Base-by-base conservation (phyloP, 176 grass and related monocot species). In the Oryza australiensis region DNA sequence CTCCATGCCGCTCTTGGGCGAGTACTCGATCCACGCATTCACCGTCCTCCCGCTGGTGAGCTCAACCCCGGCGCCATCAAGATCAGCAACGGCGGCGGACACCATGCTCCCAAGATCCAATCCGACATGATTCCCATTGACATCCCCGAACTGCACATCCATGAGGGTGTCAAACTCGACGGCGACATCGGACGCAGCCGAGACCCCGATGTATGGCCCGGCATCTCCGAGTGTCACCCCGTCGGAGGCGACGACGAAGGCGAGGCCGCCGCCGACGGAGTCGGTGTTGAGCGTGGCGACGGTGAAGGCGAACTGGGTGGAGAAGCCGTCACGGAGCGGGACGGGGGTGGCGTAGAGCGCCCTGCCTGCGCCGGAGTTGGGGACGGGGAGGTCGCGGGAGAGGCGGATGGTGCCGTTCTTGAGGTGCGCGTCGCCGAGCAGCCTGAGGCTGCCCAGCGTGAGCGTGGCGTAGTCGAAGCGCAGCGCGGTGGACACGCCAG, bases 131-230 rank as follows among this genome's bases (percentile, higher is more conserved):
- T 99, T 99, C 3, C 76, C 89, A 62, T 87, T 99, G 10, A 90
- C 40, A 77, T 99, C 96, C 18, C 81, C 89, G 57, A 99, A 99
- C 84, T 93, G 87, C 0, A 76, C 68, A 65, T 99, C 96, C 96
- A 94, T 85, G 49, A 86, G 76, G 4, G 96, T 99, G 37, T 99
- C 96, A 30, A 99, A 99, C 86, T 99, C 96, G 49, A 99, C 93
- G 2, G 96, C 93, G 64, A 94, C 81, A 73, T 81, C 59, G 9
- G 73, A 13, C 9, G 46, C 64, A 0, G 75, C 12, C 20, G 66
- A 1, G 24, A 99, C 29, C 1, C 96, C 96, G 60, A 99, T 86
- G 74, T 42, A 95, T 0, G 89, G 80, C 0, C 96, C 96, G 1
- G 85, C 82, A 16, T 94, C 89, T 0, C 96, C 96, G 66, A 95